Evolutionary conservation across 768 basidiomycete species (phyloP).

Genomic region (Leucosporidium scottii): DNA sequence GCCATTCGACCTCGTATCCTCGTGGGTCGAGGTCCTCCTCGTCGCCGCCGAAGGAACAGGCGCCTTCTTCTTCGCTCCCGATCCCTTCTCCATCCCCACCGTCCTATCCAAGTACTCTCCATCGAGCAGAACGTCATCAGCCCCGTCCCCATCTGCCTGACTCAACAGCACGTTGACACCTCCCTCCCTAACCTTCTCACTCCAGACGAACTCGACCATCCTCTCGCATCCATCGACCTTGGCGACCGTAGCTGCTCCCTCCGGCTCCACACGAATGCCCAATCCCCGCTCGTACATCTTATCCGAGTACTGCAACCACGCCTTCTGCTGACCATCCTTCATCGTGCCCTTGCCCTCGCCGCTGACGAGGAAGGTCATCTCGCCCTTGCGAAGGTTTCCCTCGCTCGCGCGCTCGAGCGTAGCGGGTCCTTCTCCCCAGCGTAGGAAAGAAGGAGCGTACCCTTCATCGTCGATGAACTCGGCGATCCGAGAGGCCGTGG

Average conservation of each 20-base stretch:
- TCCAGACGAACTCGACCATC: slow-evolving; percentile 19
- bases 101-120: slow-evolving; percentile 24
- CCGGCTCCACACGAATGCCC: slow-evolving; percentile 6
- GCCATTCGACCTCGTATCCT: background rate
- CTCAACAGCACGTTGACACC: slow-evolving; percentile 5
- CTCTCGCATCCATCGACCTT: slow-evolving; percentile 19
- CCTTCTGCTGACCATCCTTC: slow-evolving; percentile 19
- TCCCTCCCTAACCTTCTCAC: slow-evolving; percentile 12
- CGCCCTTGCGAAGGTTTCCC: slow-evolving; percentile 9
- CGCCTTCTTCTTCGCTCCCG: slow-evolving; percentile 2
- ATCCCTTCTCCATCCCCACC: slow-evolving; percentile 1
- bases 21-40: background rate
- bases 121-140: slow-evolving; percentile 18
- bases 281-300: slow-evolving; percentile 24
- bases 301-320: slow-evolving; percentile 20
- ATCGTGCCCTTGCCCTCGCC: slow-evolving; percentile 22
- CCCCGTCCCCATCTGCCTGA: slow-evolving; percentile 13
- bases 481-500: slow-evolving; percentile 13
- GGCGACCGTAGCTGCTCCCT: slow-evolving; percentile 10
- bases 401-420: slow-evolving; percentile 1
- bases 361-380: slow-evolving; percentile 11
- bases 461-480: slow-evolving; percentile 25
- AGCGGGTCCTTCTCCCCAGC: slow-evolving; percentile 22
- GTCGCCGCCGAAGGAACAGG: background rate
- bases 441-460: slow-evolving; percentile 20